These are phyloP conservation scores for Botryotinia globosa DNA, from an alignment of 2,329 filamentous ascomycete genomes.

Conservation along the genomic window DNA sequence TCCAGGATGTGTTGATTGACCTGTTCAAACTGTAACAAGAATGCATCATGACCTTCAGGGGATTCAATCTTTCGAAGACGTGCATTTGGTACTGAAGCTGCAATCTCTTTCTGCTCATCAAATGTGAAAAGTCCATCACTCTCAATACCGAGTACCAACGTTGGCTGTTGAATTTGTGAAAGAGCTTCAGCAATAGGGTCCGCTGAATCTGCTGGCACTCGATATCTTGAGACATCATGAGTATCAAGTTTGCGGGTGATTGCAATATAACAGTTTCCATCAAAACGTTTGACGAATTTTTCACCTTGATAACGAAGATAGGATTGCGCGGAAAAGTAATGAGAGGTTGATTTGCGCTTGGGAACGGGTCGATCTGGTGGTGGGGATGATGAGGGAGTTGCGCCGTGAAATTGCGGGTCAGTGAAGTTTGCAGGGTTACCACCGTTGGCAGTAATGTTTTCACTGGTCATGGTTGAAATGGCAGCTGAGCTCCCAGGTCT, in stretches of 20 bases:
- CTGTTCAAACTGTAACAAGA: conserved; percentile 94
- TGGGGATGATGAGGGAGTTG: conserved; percentile 50
- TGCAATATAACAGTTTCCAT: conserved; percentile 98
- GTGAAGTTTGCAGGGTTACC: conserved; percentile 42
- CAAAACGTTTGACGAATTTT: conserved; percentile 96
- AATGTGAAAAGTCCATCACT: conserved; percentile 96
- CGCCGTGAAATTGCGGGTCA: conserved; percentile 71
- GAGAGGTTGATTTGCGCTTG: conserved; percentile 52
- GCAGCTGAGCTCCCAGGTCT: conserved; percentile 40
- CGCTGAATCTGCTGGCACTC: conserved; percentile 45
- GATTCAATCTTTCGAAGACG: conserved; percentile 85
- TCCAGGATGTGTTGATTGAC: conserved; percentile 84
- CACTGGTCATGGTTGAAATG: conserved; percentile 19
- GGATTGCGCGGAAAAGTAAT: conserved; percentile 97
- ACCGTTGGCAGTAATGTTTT: conserved; percentile 29
- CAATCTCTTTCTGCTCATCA: conserved; percentile 91
- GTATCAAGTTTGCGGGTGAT: conserved; percentile 98
- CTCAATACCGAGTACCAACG: conserved; percentile 89
- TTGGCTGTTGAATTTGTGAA: conserved; percentile 79
- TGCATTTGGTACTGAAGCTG: conserved; percentile 73
- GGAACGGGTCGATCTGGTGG: conserved; percentile 38
- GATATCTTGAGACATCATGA: conserved; percentile 84
- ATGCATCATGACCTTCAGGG: conserved; percentile 93
- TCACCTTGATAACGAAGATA: conserved; percentile 94
- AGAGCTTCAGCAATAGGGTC: conserved; percentile 68